A percentile compares a stretch with the other conserved stretches of the same genome.
Evolutionary conservation across 371 early-diverging fungal genomes (phyloP).

Genomic region (Mycotypha africana): DNA sequence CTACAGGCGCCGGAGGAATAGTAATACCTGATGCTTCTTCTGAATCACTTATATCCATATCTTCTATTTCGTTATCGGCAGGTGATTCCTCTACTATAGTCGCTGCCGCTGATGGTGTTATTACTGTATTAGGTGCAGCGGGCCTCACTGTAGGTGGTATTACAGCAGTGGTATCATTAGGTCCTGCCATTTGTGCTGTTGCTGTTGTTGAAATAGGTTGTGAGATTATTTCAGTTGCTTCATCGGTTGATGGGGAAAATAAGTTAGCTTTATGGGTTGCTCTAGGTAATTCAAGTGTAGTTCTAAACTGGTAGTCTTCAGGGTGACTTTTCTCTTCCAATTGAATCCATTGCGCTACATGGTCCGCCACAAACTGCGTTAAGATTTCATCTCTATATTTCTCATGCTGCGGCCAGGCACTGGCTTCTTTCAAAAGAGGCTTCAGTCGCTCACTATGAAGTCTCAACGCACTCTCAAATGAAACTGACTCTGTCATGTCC

Average conservation of each 20-base stretch:
- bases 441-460: not conserved
- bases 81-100: not conserved
- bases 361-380: not conserved
- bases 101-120: too few relatives aligned
- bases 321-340: not conserved
- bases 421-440: not conserved
- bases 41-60: too few relatives aligned
- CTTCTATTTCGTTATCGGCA: not conserved
- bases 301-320: conserved; percentile 9
- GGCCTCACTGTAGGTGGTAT: too few relatives aligned
- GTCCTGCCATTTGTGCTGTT: too few relatives aligned
- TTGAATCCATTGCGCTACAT: not conserved
- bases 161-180: too few relatives aligned
- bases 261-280: not conserved
- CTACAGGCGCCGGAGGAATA: too few relatives aligned
- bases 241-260: not conserved
- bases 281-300: conserved; percentile 1
- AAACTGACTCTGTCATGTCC: not conserved
- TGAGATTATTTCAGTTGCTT: not conserved
- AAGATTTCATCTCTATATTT: not conserved
- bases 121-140: too few relatives aligned
- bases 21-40: too few relatives aligned
- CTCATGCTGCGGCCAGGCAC: conserved; percentile 2
- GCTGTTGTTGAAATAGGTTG: too few relatives aligned
- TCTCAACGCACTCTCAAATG: not conserved